Percentiles rank a stretch among this genome's conserved stretches.
Conservation (phyloP, 75 land plant genomes). For the Cryptomeria japonica region DNA sequence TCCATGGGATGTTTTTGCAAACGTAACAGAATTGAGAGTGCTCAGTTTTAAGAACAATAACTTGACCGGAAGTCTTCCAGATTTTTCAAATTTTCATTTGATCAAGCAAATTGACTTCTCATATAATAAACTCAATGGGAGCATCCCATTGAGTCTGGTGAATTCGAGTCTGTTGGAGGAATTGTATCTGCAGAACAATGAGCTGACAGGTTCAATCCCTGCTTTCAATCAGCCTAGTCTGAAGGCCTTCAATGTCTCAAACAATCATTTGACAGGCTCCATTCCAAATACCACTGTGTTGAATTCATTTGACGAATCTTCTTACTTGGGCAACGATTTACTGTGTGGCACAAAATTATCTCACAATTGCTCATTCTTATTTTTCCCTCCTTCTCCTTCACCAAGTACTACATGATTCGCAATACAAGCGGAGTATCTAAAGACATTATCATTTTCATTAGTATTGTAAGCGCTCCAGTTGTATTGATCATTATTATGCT, state of each 20-base stretch:
- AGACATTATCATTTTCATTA: conserved; percentile 35
- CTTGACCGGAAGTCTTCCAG: conserved; percentile 46
- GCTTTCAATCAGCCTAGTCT: conserved; percentile 19
- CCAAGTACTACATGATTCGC: too few relatives aligned
- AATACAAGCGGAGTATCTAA: neutral
- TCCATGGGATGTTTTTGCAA: conserved; percentile 28
- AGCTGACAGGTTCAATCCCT: conserved; percentile 55
- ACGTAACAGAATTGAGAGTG: conserved; percentile 20
- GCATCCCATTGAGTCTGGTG: conserved; percentile 41
- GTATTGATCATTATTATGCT: neutral
- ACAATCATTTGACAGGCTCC: conserved; percentile 51
- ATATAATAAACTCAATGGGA: conserved; percentile 45
- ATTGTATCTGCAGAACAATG: conserved; percentile 41
- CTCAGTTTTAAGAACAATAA: conserved; percentile 46
- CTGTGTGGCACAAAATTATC: neutral
- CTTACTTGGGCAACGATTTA: neutral
- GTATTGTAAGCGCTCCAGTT: conserved; percentile 33
- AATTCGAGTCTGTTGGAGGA: conserved; percentile 17
- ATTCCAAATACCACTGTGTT: conserved; percentile 42
- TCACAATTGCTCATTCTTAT: neutral
- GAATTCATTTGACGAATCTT: conserved; percentile 17
- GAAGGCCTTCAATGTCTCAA: conserved; percentile 35
- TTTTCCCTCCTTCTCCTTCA: too few relatives aligned
- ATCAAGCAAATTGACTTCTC: conserved; percentile 36
- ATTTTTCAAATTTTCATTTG: conserved; percentile 15